A percentile compares a stretch with the other conserved stretches of the same genome.
phyloP scores from a whole-genome alignment of 257 asterid genomes.

The Lavandula angustifolia region DNA sequence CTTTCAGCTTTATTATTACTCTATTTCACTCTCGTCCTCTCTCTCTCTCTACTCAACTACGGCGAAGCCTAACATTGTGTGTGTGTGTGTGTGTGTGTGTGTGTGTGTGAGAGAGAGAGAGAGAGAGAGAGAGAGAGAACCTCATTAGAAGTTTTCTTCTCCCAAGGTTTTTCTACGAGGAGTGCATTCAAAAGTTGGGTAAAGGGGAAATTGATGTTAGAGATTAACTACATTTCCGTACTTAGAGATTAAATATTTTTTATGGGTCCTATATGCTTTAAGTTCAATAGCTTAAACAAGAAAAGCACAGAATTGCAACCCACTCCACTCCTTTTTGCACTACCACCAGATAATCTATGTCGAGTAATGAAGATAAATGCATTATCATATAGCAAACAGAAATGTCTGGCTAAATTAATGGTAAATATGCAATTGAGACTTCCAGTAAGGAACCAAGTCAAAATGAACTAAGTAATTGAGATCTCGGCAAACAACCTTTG shows the following conservation, averaged over 20 bases:
- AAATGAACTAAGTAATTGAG: background rate
- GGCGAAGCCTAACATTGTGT: no score
- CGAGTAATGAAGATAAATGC: conserved; percentile 1
- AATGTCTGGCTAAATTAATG: background rate
- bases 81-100: background rate
- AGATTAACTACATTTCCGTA: background rate
- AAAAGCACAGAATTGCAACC: conserved; percentile 13
- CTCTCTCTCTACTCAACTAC: no score
- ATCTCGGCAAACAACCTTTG: conserved; percentile 19
- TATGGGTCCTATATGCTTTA: background rate
- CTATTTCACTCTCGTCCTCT: no score
- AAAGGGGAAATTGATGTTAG: conserved; percentile 24
- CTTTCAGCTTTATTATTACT: no score
- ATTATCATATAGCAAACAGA: conserved; percentile 1
- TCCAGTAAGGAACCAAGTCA: background rate
- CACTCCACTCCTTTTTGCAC: background rate
- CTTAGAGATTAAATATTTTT: conserved; percentile 14
- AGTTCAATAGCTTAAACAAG: background rate
- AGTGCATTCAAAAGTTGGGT: conserved; percentile 57
- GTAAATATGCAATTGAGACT: conserved; percentile 3
- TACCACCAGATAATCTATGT: background rate
- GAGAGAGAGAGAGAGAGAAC: conserved; percentile 36
- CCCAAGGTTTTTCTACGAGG: conserved; percentile 62
- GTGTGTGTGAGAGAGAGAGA: conserved; percentile 1
- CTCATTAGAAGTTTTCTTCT: conserved; percentile 52